A percentile compares a stretch with the other conserved stretches of the same genome.
Conservation (phyloP, 306 rosid genomes). For the Citrullus mucosospermus region DNA sequence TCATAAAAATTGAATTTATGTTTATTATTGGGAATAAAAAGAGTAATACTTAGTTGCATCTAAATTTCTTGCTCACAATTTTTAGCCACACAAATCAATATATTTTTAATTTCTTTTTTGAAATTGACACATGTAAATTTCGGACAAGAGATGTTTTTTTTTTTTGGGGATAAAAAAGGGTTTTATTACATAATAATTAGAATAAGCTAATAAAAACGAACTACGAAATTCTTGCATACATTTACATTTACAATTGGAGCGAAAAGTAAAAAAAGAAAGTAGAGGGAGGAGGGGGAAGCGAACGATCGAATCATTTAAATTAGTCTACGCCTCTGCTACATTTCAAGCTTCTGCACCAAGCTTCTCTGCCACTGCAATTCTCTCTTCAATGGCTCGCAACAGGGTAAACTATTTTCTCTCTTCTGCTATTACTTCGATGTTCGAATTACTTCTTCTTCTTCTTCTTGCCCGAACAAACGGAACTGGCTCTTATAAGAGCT, state of each 20-base stretch:
- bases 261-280: not conserved
- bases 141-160: too few relatives aligned
- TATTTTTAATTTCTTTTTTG: too few relatives aligned
- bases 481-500: not conserved
- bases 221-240: not conserved
- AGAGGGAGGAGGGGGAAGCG: not conserved
- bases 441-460: not conserved
- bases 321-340: not conserved
- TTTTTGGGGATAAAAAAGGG: too few relatives aligned
- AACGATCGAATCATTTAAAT: not conserved
- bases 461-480: not conserved
- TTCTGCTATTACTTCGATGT: not conserved
- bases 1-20: too few relatives aligned
- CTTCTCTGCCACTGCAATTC: conserved; percentile 8
- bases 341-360: conserved; percentile 19
- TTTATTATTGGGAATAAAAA: too few relatives aligned
- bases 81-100: too few relatives aligned
- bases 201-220: not conserved
- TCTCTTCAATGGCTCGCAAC: conserved; percentile 57
- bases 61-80: too few relatives aligned
- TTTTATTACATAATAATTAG: not conserved
- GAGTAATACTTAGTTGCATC: too few relatives aligned
- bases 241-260: not conserved
- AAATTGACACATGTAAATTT: too few relatives aligned
- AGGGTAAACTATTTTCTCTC: conserved; percentile 21